Evolutionary conservation across 1,139 yeast genomes (phyloP).

Genomic region (Debaryomyces coudertii): DNA sequence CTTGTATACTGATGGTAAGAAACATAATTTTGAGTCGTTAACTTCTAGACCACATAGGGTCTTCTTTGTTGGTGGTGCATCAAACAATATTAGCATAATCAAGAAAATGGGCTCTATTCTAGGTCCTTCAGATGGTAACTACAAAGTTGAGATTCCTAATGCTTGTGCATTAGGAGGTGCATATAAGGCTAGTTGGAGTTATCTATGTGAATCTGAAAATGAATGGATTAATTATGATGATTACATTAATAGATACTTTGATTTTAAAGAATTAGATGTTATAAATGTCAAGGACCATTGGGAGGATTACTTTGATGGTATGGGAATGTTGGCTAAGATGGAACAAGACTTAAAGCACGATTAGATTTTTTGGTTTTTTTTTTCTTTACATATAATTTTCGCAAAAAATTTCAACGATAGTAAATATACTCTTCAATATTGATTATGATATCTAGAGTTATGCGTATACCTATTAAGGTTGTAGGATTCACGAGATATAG

Average conservation of each 20-base stretch:
- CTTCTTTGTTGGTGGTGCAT: slow-evolving; percentile 88
- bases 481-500: neutral
- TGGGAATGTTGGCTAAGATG: slow-evolving; percentile 54
- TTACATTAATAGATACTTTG: slow-evolving; percentile 47
- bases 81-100: slow-evolving; percentile 70
- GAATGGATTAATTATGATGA: slow-evolving; percentile 45
- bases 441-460: slow-evolving; percentile 1
- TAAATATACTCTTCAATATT: neutral
- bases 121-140: slow-evolving; percentile 66
- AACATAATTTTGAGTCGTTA: slow-evolving; percentile 45
- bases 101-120: slow-evolving; percentile 69
- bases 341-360: slow-evolving; percentile 37
- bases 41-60: slow-evolving; percentile 67
- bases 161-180: slow-evolving; percentile 98
- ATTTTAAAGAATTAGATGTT: slow-evolving; percentile 51
- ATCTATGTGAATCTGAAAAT: slow-evolving; percentile 37
- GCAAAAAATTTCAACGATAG: slow-evolving; percentile 4
- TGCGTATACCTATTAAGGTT: neutral
- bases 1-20: slow-evolving; percentile 53
- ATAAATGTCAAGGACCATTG: slow-evolving; percentile 47
- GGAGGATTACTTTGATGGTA: slow-evolving; percentile 52
- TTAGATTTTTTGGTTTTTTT: slow-evolving; percentile 6
- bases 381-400: slow-evolving; percentile 2
- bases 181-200: slow-evolving; percentile 78
- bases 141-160: slow-evolving; percentile 75